Evolutionary conservation across 306 rosid genomes (phyloP), one percentile per base, ranked within the genome.

Genomic region (Abrus precatorius): DNA sequence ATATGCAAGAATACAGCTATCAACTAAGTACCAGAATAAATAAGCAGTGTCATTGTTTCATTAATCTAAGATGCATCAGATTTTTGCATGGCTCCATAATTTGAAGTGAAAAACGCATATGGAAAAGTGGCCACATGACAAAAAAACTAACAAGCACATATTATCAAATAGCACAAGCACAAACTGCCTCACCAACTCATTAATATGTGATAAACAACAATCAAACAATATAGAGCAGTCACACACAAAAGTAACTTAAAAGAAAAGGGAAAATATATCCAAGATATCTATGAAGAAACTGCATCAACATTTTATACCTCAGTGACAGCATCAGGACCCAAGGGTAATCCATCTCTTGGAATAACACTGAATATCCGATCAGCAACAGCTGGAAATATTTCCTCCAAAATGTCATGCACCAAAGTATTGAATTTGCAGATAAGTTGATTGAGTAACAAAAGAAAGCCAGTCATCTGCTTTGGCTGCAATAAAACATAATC

Each of bases 371-470:
- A 90, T 80, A 91, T 88, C 85, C 94, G 78, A 78, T 88, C 87
- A 81, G 89, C 90, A 53, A 95, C 88, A 57, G 90, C 86, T 41
- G 98, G 98, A 90, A 91, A 95, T 72, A 92, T 84, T 82, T 90
- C 92, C 49, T 91, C 96, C 94, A 95, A 84, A 73, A 95, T 95
- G 88, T 85, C 93, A 69, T 12, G 83, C 77, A 95, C 87, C 68
- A 44, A 84, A 43, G 88, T 87, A 84, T 66, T 90, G 93, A 95
- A 93, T 90, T 95, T 95, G 91, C 98, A 95, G 80, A 93, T 95
- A 56, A 93, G 87, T 88, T 95, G 99, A 89, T 93, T 93, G 28
- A 93, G 94, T 74, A 95, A 84, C 77, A 93, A 32, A 72, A 95
- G 97, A 84, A 93, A 89, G 64, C 93, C 82, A 79, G 79, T 84